phyloP scores from a whole-genome alignment of 1,284 basidiomycete genomes.

The Sporisorium iseilematis-ciliati region DNA sequence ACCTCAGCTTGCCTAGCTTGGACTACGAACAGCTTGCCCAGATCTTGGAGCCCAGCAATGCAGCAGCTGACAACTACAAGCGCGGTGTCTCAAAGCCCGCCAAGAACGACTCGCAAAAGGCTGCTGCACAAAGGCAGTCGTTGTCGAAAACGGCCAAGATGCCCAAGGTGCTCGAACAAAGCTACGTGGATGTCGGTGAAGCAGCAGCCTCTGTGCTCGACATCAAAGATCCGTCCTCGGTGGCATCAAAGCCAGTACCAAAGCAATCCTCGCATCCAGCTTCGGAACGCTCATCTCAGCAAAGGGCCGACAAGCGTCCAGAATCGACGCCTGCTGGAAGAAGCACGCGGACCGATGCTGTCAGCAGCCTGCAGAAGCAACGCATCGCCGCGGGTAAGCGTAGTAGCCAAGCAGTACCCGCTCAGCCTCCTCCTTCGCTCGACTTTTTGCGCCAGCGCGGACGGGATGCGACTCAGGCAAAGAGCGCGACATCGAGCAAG shows the following conservation, averaged over 20 bases:
- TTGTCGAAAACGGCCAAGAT: slow-evolving; percentile 2
- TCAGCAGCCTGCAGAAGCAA: slow-evolving; percentile 24
- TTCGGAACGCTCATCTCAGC: background rate
- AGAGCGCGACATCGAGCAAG: background rate
- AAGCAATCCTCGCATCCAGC: background rate
- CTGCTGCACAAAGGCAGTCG: background rate
- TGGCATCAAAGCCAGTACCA: background rate
- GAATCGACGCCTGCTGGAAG: background rate
- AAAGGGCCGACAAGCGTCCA: background rate
- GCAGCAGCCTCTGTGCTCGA: slow-evolving; percentile 55
- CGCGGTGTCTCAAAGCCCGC: slow-evolving; percentile 12
- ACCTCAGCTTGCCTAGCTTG: slow-evolving; percentile 33
- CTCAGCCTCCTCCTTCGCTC: slow-evolving; percentile 37
- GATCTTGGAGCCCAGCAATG: slow-evolving; percentile 43
- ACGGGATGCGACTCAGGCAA: slow-evolving; percentile 30
- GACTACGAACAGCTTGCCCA: slow-evolving; percentile 52
- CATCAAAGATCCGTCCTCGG: slow-evolving; percentile 29
- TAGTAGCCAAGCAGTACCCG: background rate
- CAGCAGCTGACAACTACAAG: slow-evolving; percentile 37
- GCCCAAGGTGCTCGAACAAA: slow-evolving; percentile 46
- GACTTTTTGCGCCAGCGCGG: slow-evolving; percentile 46
- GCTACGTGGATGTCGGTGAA: slow-evolving; percentile 55
- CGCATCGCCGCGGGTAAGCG: slow-evolving; percentile 6
- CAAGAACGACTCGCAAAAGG: slow-evolving; percentile 7
- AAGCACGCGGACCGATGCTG: background rate